phyloP scores from a whole-genome alignment of 2,329 filamentous ascomycete genomes.

The Colletotrichum sp. region DNA sequence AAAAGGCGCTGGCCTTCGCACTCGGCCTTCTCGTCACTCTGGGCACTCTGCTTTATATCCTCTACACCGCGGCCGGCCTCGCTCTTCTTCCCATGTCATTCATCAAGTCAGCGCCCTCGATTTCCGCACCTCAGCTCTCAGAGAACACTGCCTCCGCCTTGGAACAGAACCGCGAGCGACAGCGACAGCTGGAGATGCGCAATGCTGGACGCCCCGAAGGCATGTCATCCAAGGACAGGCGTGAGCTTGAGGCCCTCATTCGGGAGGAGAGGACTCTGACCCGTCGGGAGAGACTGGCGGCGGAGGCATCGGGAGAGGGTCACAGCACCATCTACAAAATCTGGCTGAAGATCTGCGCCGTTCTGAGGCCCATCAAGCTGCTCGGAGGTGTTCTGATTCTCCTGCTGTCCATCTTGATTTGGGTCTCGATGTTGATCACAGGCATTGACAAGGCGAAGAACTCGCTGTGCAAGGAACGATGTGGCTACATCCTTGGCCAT shows the following conservation, averaged over 20 bases:
- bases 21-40: constrained; percentile 88
- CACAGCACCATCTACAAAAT: constrained; percentile 72
- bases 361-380: constrained; percentile 89
- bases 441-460: constrained; percentile 96
- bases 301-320: constrained; percentile 81
- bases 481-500: constrained; percentile 87
- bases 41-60: constrained; percentile 82
- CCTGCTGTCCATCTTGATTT: constrained; percentile 75
- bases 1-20: constrained; percentile 89
- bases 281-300: constrained; percentile 84
- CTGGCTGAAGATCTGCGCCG: constrained; percentile 81
- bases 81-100: constrained; percentile 88
- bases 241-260: constrained; percentile 85
- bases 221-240: constrained; percentile 82
- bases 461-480: constrained; percentile 87
- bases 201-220: constrained; percentile 77
- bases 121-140: constrained; percentile 81
- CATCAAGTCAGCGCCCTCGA: constrained; percentile 88
- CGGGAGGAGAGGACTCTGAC: constrained; percentile 93
- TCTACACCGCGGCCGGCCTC: constrained; percentile 89
- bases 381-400: constrained; percentile 82
- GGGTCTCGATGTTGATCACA: constrained; percentile 93
- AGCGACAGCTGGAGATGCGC: constrained; percentile 88
- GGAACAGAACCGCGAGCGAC: constrained; percentile 87
- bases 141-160: constrained; percentile 81